Conservation (phyloP, 352 stramenopile genomes). For the Peronospora tabacina region DNA sequence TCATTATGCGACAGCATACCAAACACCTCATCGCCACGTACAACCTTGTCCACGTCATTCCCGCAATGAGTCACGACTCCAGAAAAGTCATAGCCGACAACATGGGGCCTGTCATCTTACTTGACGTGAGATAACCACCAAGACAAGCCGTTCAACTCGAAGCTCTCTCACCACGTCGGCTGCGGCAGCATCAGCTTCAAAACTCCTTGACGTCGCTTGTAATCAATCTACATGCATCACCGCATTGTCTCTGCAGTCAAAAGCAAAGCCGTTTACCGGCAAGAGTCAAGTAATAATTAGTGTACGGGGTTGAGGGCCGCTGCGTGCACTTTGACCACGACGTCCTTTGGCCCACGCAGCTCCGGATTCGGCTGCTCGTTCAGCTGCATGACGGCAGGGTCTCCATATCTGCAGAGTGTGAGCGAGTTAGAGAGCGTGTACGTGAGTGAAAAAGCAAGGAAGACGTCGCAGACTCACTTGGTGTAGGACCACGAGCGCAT, state of each 20-base stretch:
- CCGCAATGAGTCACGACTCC: conserved; percentile 52
- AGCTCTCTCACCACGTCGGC: conserved; percentile 27
- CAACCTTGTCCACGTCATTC: conserved; percentile 48
- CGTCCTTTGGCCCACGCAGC: conserved; percentile 42
- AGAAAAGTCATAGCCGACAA: conserved; percentile 67
- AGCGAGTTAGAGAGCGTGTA: conserved; percentile 5
- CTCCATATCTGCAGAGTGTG: conserved; percentile 38
- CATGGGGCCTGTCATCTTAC: conserved; percentile 40
- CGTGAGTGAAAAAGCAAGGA: neutral
- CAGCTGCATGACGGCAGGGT: conserved; percentile 48
- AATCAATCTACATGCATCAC: conserved; percentile 49
- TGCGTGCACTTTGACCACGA: conserved; percentile 60
- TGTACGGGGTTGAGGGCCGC: conserved; percentile 53
- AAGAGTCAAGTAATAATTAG: neutral
- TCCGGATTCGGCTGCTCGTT: conserved; percentile 44
- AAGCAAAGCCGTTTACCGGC: neutral
- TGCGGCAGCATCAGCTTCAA: conserved; percentile 49
- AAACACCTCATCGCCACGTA: conserved; percentile 57
- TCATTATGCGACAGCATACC: conserved; percentile 58
- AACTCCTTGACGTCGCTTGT: conserved; percentile 66
- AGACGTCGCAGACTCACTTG: conserved; percentile 27
- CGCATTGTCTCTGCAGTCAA: conserved; percentile 4
- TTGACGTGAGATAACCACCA: neutral
- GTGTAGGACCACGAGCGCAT: conserved; percentile 79
- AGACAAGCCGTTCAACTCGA: neutral